Conservation (phyloP, 805 yeast species). For the Nakazawaea molendinolei region DNA sequence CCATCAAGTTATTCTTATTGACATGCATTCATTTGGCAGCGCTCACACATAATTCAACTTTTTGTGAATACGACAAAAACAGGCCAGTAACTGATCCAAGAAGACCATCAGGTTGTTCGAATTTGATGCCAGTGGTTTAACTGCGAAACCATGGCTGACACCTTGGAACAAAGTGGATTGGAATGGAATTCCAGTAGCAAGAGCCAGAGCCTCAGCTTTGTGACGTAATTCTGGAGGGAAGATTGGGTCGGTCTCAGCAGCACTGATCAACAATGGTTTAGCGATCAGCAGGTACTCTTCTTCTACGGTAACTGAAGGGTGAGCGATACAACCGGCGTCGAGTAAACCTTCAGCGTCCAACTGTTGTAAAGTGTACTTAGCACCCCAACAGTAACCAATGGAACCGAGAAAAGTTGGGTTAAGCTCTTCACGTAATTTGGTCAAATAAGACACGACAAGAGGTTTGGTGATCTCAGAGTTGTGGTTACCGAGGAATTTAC, state of each 20-base stretch:
- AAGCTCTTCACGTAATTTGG: slow-evolving; percentile 33
- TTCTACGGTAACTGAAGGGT: slow-evolving; percentile 67
- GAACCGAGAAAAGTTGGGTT: slow-evolving; percentile 46
- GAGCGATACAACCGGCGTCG: slow-evolving; percentile 70
- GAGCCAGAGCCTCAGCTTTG: slow-evolving; percentile 51
- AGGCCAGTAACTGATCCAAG: slow-evolving; percentile 56
- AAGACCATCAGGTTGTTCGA: slow-evolving; percentile 64
- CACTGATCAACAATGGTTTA: slow-evolving; percentile 60
- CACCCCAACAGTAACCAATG: slow-evolving; percentile 85
- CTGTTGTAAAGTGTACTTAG: slow-evolving; percentile 55
- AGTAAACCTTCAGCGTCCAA: slow-evolving; percentile 28
- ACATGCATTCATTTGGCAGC: slow-evolving; percentile 57
- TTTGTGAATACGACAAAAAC: slow-evolving; percentile 55
- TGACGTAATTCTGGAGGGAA: slow-evolving; percentile 62
- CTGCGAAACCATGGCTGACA: slow-evolving; percentile 72
- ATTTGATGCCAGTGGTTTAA: slow-evolving; percentile 61
- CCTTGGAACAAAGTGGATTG: slow-evolving; percentile 58
- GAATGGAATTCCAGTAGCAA: slow-evolving; percentile 47
- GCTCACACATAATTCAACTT: slow-evolving; percentile 50
- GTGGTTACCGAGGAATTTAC: background rate
- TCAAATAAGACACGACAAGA: slow-evolving; percentile 42
- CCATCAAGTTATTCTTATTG: slow-evolving; percentile 56
- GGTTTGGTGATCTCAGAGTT: slow-evolving; percentile 38
- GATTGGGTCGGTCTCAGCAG: slow-evolving; percentile 63
- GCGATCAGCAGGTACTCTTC: slow-evolving; percentile 57